Base-by-base conservation (phyloP, 768 basidiomycete genomes). In the Plicaturopsis crispa region DNA sequence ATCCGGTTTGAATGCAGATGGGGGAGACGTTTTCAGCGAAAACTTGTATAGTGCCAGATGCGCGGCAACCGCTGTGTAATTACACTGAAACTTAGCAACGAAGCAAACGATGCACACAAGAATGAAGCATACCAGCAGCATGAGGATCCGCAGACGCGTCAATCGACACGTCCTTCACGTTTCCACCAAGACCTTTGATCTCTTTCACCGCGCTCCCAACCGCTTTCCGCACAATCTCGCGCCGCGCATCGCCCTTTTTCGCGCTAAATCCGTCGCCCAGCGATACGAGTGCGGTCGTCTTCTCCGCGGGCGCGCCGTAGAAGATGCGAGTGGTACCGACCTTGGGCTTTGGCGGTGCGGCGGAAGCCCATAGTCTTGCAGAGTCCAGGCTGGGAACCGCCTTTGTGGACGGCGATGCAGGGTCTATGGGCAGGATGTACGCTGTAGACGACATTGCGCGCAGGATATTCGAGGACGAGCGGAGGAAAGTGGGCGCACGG, bases 41-140 rank as follows among this genome's bases (percentile, higher is more conserved):
- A 91, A 90, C 46, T 78, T 75, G 59, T 83, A 87, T 31, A 72
- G 51, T 5, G 84, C 82, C 45, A 92, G 66, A 48, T 86, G 70
- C 2, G 89, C 77, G 4, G 80, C 86, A 35, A 88, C 85, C 31
- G 88, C 87, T 82, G 45, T 34, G 43, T 31, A 43, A 40, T 4
- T 38, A 8, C 19, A 22, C 12, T 36, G 18, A 26, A 6, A 23
- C 10, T 5, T 41, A 33, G 24, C 22, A 4, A 17, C 13, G 12
- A 38, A 3, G 16, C 6, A 21, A 33, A 11, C 11, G 12, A 22
- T 43, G 18, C 23, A 23, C 30, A 42, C 36, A 37, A 33, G 36
- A 39, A 31, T 36, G 30, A 35, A 13, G 51, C 72, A 17, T 45
- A 84, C 86, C 84, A 44, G 86, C 78, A 43, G 85, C 87, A 44